Evolutionary conservation across 2,329 filamentous ascomycete genomes (phyloP).

Genomic region (Fusarium abutilonis): DNA sequence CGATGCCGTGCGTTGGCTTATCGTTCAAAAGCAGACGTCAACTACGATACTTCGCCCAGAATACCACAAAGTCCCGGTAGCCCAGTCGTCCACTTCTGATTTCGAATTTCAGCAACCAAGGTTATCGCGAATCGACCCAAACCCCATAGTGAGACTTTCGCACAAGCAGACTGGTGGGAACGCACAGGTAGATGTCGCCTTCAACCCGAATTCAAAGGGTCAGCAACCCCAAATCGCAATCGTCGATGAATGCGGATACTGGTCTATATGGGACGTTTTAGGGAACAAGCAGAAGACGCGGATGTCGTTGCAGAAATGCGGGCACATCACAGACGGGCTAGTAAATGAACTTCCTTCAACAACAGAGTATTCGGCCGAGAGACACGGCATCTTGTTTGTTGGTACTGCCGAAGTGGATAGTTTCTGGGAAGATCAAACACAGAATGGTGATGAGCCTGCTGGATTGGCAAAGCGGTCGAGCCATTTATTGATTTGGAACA

Average conservation of each 20-base stretch:
- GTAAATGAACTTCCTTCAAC: conserved; percentile 48
- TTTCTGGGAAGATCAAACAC: conserved; percentile 31
- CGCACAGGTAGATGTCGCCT: conserved; percentile 69
- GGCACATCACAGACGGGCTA: conserved; percentile 56
- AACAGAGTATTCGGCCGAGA: conserved; percentile 47
- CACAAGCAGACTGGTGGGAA: conserved; percentile 63
- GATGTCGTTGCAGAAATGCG: conserved; percentile 52
- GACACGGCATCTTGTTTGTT: conserved; percentile 58
- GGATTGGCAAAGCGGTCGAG: conserved; percentile 29
- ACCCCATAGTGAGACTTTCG: conserved; percentile 64
- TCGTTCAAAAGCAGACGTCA: conserved; percentile 63
- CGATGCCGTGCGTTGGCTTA: conserved; percentile 59
- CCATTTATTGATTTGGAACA: conserved; percentile 52
- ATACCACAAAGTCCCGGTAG: conserved; percentile 53
- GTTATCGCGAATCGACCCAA: conserved; percentile 64
- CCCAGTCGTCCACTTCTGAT: conserved; percentile 29
- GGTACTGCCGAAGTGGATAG: conserved; percentile 44
- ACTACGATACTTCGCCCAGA: conserved; percentile 64
- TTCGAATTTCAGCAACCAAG: conserved; percentile 40
- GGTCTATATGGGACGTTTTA: conserved; percentile 73
- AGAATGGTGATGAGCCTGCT: conserved; percentile 13
- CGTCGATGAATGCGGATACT: conserved; percentile 71
- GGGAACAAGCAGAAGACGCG: conserved; percentile 51
- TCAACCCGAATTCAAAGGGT: conserved; percentile 63
- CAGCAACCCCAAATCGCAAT: conserved; percentile 71